Evolutionary conservation across 805 yeast species (phyloP), one percentile per base, ranked within the genome.

Genomic region (Nakazawaea pomicola): DNA sequence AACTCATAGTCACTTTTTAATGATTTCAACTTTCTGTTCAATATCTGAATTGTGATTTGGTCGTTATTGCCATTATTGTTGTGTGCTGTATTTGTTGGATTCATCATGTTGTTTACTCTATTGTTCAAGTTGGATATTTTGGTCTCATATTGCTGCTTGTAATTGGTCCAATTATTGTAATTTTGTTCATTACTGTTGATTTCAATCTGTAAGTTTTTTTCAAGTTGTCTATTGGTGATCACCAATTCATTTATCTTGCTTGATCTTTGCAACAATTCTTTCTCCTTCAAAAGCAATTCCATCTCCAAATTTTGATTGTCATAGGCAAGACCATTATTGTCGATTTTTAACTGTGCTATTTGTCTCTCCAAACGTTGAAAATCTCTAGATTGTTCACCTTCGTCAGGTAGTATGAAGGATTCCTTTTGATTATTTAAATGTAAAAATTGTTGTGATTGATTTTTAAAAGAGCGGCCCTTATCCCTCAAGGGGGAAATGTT

Each of bases 1-100:
- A 76, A 57, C 47, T 76, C 80, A 47, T 64, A 67, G 47, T 76
- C 75, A 40, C 70, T 65, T 49, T 70, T 68, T 16, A 76, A 57
- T 2, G 71, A 64, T 38, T 60, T 60, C 2, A 59, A 46, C 38
- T 47, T 54, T 34, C 55, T 58, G n/a, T 40, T 48, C 14, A 62
- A 41, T 29, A 47, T 50, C 10, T 50, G 53, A 4, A 57, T 50
- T 25, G 53, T 33, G 9, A 18, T 15, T 24, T 29, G 17, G 6
- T 33, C 34, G n/a, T 36, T 27, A 18, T 30, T 23, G 12, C 14
- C 21, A 15, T 11, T 19, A 10, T 28, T 23, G 11, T 23, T 21
- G 29, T 19, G 20, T 21, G 25, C 17, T 21, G 10, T 37, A 29
- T 21, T 29, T 17, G 30, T 44, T 7, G 16, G 10, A n/a, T n/a